These are phyloP conservation scores for Rhizopus sp. DNA, from an alignment of 371 early-diverging fungal species.

Conservation along the genomic window DNA sequence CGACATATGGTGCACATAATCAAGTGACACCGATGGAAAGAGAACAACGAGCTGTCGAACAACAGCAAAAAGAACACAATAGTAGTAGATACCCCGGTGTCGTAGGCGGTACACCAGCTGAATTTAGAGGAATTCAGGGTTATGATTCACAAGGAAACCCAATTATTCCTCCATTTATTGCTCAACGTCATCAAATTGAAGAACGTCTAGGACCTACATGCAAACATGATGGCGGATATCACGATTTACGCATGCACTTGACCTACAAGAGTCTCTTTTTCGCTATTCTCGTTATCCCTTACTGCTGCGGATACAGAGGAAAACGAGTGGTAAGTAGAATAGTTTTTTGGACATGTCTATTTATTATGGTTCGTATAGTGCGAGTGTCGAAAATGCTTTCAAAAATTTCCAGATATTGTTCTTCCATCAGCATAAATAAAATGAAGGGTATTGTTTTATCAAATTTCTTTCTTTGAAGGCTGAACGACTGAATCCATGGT, in stretches of 20 bases:
- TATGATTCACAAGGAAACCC: conserved; percentile 44
- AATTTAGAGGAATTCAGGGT: conserved; percentile 31
- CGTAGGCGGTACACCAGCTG: conserved; percentile 33
- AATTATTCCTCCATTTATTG: conserved; percentile 35
- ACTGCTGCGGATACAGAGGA: conserved; percentile 49
- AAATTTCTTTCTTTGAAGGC: conserved; percentile 13
- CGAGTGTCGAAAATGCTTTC: conserved; percentile 42
- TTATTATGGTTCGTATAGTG: conserved; percentile 23
- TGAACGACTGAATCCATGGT: background rate
- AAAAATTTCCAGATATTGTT: conserved; percentile 41
- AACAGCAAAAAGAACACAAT: conserved; percentile 11
- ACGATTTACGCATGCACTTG: conserved; percentile 49
- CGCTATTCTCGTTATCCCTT: conserved; percentile 43
- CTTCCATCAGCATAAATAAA: conserved; percentile 24
- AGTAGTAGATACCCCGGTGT: conserved; percentile 37
- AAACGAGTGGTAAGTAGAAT: conserved; percentile 29
- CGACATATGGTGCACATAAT: conserved; percentile 10
- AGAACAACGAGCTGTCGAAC: conserved; percentile 6
- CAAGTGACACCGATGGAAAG: conserved; percentile 17
- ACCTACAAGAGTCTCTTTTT: conserved; percentile 32
- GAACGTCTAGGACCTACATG: conserved; percentile 39
- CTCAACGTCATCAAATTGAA: conserved; percentile 43
- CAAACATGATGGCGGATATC: conserved; percentile 30
- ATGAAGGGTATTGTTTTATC: conserved; percentile 1
- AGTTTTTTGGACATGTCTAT: background rate